Base-by-base conservation (phyloP, 108 stramenopile genomes). In the Aureococcus anophagefferens region DNA sequence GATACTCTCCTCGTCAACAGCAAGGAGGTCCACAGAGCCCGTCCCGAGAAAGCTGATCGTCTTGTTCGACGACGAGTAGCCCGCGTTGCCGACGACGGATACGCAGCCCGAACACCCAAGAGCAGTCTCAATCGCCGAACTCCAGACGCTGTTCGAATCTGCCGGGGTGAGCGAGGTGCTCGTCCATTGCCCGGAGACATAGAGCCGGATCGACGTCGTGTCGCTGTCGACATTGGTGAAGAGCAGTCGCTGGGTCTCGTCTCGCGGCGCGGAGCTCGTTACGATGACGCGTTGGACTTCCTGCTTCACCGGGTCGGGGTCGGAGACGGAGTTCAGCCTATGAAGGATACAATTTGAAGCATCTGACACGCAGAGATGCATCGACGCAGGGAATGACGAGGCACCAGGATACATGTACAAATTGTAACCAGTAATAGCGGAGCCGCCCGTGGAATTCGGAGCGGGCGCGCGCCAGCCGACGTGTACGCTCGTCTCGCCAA, bases 361-460 rank as follows among this genome's bases (percentile, higher is more conserved):
- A n/a, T n/a, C n/a, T n/a, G n/a, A n/a, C n/a, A 44, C 9, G 13
- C 40, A 44, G 9, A 5, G 40, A 44, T 44, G 13, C 40, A 13
- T 44, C 40, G 40, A 11, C 40, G 40, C 5, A 44, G 40, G 40
- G 40, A 44, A 44, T 44, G 40, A 77, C 29, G 81, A 81, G 15
- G 79, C 83, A 16, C 76, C 81, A 35, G 78, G 63, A 71, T 88
- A 93, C 69, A 75, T 36, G 76, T 88, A 93, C 1, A 93, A 71
- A 71, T 78, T 78, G 80, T 89, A 93, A 9, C 90, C 91, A 11
- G 88, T 89, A 37, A 90, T 76, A 32, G 89, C 88, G 45, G 85
- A 77, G 32, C 83, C 88, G 62, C 88, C 90, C 65, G 72, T 71
- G 44, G 76, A 72, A 25, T 74, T 77, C 37, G 71, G 70, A 7